phyloP scores from a whole-genome alignment of 768 basidiomycete genomes.

The Lactarius akahatsu region DNA sequence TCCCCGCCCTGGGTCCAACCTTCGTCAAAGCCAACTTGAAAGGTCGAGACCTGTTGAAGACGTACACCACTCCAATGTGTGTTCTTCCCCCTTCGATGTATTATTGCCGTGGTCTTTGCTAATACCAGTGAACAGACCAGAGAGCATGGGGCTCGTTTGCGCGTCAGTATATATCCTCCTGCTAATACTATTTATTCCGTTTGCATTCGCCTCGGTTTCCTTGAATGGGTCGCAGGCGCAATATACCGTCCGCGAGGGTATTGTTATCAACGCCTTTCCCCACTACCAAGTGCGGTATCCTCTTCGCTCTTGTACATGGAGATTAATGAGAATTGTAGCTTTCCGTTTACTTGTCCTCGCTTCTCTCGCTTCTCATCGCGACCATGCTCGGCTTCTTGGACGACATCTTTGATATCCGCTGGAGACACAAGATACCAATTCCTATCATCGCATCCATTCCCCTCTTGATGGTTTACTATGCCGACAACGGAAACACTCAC shows the following conservation, averaged over 20 bases:
- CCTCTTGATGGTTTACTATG: constrained; percentile 93
- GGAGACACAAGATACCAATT: constrained; percentile 97
- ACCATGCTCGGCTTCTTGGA: constrained; percentile 95
- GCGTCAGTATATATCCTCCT: constrained; percentile 85
- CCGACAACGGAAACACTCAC: constrained; percentile 89
- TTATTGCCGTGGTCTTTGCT: constrained; percentile 4
- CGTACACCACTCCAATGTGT: constrained; percentile 68
- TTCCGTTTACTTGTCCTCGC: constrained; percentile 87
- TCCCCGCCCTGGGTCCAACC: constrained; percentile 79
- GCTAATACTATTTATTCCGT: constrained; percentile 91
- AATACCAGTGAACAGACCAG: constrained; percentile 58
- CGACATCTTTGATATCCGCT: constrained; percentile 97
- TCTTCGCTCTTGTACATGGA: not conserved
- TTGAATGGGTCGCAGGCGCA: constrained; percentile 44
- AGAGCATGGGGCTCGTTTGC: constrained; percentile 89
- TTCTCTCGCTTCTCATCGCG: constrained; percentile 90
- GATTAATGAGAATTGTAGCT: constrained; percentile 48
- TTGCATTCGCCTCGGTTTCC: constrained; percentile 82
- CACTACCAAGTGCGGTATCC: constrained; percentile 67
- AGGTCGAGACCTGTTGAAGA: constrained; percentile 87
- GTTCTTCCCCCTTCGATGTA: constrained; percentile 31
- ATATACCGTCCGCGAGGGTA: constrained; percentile 52
- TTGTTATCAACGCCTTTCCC: constrained; percentile 67
- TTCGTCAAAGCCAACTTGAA: constrained; percentile 82
- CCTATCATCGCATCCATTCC: constrained; percentile 96